A percentile compares a stretch with the other conserved stretches of the same genome.
phyloP scores from a whole-genome alignment of 805 yeast genomes.

The Ogataea methanolica region DNA sequence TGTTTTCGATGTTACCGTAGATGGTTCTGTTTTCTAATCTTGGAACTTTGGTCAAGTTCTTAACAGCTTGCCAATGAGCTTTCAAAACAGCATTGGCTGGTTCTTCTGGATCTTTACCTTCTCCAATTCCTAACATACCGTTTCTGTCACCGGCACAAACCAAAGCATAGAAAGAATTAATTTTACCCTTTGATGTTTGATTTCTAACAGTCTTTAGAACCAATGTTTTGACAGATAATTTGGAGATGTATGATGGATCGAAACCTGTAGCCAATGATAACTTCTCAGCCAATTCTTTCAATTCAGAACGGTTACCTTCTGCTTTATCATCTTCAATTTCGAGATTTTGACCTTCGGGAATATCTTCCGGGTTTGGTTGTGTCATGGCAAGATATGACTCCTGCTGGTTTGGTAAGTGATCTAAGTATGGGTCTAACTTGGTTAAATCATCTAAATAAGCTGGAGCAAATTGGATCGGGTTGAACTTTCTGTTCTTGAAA shows the following conservation, averaged over 20 bases:
- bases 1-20: conserved; percentile 74
- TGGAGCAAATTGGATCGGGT: conserved; percentile 59
- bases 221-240: conserved; percentile 60
- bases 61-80: conserved; percentile 92
- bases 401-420: conserved; percentile 35
- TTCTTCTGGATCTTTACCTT: conserved; percentile 83
- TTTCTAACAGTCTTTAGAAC: conserved; percentile 79
- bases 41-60: conserved; percentile 75
- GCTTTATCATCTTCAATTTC: conserved; percentile 14
- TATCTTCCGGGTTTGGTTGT: conserved; percentile 23
- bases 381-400: conserved; percentile 18
- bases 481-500: conserved; percentile 40
- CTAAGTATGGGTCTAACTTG: conserved; percentile 72
- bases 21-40: conserved; percentile 91
- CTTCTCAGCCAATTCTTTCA: conserved; percentile 42
- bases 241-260: conserved; percentile 54
- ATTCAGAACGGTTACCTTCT: conserved; percentile 19
- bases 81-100: conserved; percentile 70
- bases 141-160: conserved; percentile 90
- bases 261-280: conserved; percentile 64
- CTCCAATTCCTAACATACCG: conserved; percentile 94
- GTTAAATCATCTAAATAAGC: conserved; percentile 67
- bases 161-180: conserved; percentile 72
- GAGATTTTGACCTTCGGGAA: conserved; percentile 19
- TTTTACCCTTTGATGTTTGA: conserved; percentile 91